Evolutionary conservation across 192 early-diverging fungal species (phyloP).

Genomic region (Haplosporangium gracile): DNA sequence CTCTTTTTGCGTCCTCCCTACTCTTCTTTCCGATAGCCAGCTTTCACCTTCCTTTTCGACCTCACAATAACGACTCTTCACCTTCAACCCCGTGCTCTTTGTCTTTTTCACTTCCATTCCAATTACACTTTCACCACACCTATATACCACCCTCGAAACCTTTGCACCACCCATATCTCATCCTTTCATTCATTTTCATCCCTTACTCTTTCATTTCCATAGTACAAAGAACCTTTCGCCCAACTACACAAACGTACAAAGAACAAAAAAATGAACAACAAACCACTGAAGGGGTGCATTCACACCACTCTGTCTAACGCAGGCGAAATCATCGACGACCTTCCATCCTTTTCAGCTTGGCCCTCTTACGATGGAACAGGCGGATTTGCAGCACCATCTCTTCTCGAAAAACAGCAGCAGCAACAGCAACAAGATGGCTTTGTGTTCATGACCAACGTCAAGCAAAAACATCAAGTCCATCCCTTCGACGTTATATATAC

Average conservation of each 20-base stretch:
- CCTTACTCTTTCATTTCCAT: neutral
- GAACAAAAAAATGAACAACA: conserved; percentile 34
- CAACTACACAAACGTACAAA: conserved; percentile 8
- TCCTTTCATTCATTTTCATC: neutral
- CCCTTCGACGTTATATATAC: neutral
- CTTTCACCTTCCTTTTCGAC: too few relatives aligned
- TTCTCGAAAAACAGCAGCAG: neutral
- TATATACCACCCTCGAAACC: neutral
- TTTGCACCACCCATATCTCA: neutral
- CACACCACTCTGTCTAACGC: conserved; percentile 21
- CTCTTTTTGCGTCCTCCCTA: too few relatives aligned
- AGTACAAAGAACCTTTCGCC: conserved; percentile 5
- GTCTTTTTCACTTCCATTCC: too few relatives aligned
- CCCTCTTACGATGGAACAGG: conserved; percentile 15
- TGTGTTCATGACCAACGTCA: neutral
- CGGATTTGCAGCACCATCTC: neutral
- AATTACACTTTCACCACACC: neutral
- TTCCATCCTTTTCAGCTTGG: conserved; percentile 23
- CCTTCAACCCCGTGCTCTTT: too few relatives aligned
- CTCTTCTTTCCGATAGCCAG: too few relatives aligned
- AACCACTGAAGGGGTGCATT: conserved; percentile 14
- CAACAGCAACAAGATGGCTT: neutral
- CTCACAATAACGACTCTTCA: too few relatives aligned
- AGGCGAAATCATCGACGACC: neutral
- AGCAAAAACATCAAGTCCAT: neutral